Conservation (phyloP, 257 asterid genomes). For the Solanum chiquidenum region DNA sequence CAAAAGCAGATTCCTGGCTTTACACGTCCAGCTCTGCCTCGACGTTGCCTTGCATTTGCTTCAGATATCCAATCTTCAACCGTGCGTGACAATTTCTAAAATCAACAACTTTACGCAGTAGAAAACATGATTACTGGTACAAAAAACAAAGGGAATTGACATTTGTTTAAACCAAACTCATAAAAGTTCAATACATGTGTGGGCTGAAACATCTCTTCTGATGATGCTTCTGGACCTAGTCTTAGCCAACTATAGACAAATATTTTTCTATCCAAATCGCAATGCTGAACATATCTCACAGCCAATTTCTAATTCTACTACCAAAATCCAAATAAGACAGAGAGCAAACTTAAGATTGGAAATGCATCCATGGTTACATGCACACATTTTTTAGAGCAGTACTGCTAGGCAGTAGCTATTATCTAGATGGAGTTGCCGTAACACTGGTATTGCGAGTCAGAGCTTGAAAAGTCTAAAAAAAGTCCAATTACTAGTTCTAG, state of each 20-base stretch:
- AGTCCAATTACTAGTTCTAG: no score
- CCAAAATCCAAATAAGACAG: not conserved
- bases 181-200: not conserved
- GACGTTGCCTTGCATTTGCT: constrained; percentile 94
- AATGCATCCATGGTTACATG: not conserved
- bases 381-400: not conserved
- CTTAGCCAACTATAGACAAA: not conserved
- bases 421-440: not conserved
- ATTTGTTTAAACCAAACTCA: not conserved
- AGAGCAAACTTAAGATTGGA: not conserved
- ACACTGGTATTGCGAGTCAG: not conserved
- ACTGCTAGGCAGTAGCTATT: not conserved
- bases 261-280: not conserved
- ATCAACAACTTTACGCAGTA: not conserved
- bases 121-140: not conserved
- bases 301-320: not conserved
- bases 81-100: constrained; percentile 88
- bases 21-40: constrained; percentile 98
- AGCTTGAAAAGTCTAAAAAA: not conserved
- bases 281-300: not conserved
- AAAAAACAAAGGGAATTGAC: not conserved
- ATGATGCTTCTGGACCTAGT: not conserved
- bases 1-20: constrained; percentile 95
- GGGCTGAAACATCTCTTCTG: not conserved
- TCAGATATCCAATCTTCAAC: constrained; percentile 97